phyloP scores from a whole-genome alignment of 805 yeast genomes.

The Metschnikowia noctiluminum region DNA sequence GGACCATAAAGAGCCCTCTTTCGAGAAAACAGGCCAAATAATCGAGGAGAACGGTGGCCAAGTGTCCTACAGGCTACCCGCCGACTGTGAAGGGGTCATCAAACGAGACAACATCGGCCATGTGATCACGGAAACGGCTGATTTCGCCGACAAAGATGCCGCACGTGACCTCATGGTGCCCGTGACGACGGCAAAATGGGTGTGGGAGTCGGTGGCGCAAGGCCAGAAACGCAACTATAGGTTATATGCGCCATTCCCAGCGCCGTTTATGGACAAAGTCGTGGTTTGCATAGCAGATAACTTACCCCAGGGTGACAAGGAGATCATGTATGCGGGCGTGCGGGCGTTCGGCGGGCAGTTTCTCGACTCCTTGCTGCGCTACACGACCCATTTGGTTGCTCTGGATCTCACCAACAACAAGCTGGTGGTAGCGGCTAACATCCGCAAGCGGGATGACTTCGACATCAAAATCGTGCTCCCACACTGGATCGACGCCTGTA shows the following conservation, averaged over 20 bases:
- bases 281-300: constrained; percentile 59
- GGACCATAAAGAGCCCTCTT: neutral
- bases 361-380: constrained; percentile 57
- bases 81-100: constrained; percentile 1
- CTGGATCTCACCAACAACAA: constrained; percentile 51
- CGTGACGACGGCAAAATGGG: constrained; percentile 61
- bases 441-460: constrained; percentile 23
- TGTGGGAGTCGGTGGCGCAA: constrained; percentile 40
- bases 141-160: constrained; percentile 49
- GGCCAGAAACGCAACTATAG: constrained; percentile 40
- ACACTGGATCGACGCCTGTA: constrained; percentile 74
- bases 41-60: constrained; percentile 14
- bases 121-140: constrained; percentile 48
- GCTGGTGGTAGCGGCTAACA: constrained; percentile 51
- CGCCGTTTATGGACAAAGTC: constrained; percentile 57
- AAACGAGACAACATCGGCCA: constrained; percentile 32
- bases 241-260: constrained; percentile 70
- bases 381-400: constrained; percentile 78
- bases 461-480: constrained; percentile 66
- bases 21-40: neutral
- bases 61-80: neutral
- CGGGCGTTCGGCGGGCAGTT: constrained; percentile 75
- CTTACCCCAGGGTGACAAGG: constrained; percentile 56
- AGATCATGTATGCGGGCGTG: constrained; percentile 65
- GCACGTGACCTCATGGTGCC: constrained; percentile 59